Evolutionary conservation across 2,329 filamentous ascomycete genomes (phyloP).

Genomic region (Endoconidiophora polonica): DNA sequence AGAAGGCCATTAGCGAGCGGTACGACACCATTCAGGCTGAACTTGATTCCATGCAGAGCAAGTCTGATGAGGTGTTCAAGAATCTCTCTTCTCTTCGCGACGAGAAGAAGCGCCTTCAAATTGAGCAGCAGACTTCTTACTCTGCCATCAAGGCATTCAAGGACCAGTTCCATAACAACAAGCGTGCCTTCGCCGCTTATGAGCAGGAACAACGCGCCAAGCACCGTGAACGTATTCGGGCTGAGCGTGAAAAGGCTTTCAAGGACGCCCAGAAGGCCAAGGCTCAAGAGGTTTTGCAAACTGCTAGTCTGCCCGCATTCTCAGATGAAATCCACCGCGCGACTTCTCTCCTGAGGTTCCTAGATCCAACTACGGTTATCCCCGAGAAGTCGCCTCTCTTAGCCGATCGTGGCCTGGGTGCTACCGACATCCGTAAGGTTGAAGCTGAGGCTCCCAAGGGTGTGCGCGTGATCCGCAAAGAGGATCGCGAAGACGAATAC

Average conservation of each 20-base stretch:
- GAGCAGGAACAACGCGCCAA: constrained; percentile 70
- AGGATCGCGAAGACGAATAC: constrained; percentile 76
- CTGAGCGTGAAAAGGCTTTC: constrained; percentile 59
- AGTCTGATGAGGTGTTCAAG: constrained; percentile 85
- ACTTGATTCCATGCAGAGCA: constrained; percentile 75
- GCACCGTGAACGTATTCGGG: constrained; percentile 59
- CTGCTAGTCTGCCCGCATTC: constrained; percentile 75
- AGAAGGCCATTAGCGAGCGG: constrained; percentile 70
- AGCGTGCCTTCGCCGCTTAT: constrained; percentile 67
- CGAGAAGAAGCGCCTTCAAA: constrained; percentile 67
- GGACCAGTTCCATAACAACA: constrained; percentile 69
- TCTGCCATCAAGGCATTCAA: constrained; percentile 68
- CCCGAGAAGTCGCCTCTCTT: constrained; percentile 50
- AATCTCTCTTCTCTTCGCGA: constrained; percentile 70
- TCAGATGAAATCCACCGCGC: constrained; percentile 82
- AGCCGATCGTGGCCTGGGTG: constrained; percentile 57
- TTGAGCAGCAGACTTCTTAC: constrained; percentile 77
- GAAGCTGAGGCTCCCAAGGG: constrained; percentile 73
- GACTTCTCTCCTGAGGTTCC: constrained; percentile 75
- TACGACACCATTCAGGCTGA: constrained; percentile 77
- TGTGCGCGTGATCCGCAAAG: constrained; percentile 65
- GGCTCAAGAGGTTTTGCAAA: constrained; percentile 59
- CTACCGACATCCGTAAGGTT: constrained; percentile 66
- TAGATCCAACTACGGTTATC: constrained; percentile 55
- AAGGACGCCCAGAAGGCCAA: constrained; percentile 60